These are phyloP conservation scores for Dipteronia dyeriana DNA, from an alignment of 345 rosid genomes.

Conservation along the genomic window DNA sequence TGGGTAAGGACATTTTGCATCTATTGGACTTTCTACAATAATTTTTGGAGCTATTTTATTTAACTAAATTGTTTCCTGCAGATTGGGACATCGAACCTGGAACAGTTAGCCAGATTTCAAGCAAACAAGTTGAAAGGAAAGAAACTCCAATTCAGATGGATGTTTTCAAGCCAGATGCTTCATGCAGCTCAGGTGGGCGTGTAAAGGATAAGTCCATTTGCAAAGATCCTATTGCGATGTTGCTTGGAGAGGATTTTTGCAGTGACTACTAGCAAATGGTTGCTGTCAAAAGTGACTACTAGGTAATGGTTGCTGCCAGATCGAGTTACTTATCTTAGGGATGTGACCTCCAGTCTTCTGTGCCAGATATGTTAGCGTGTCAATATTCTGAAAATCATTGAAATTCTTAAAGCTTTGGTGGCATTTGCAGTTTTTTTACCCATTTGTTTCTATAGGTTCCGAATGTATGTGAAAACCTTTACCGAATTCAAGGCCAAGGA, in stretches of 20 bases:
- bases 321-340: conserved; percentile 29
- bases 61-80: neutral
- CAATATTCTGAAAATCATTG: neutral
- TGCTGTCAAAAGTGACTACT: conserved; percentile 39
- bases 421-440: neutral
- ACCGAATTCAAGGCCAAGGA: neutral
- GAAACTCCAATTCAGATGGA: conserved; percentile 47
- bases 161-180: conserved; percentile 53
- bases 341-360: conserved; percentile 25
- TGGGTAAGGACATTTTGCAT: neutral
- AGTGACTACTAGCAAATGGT: conserved; percentile 56
- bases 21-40: conserved; percentile 10
- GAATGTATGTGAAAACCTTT: neutral
- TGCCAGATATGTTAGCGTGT: neutral
- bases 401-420: neutral
- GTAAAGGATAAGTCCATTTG: conserved; percentile 52
- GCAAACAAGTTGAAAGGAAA: neutral
- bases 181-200: conserved; percentile 57
- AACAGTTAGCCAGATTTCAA: neutral
- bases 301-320: conserved; percentile 35
- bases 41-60: neutral
- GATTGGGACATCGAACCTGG: neutral
- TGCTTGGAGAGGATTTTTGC: conserved; percentile 72
- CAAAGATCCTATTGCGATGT: conserved; percentile 60
- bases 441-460: neutral